Percentiles rank a stretch among this genome's conserved stretches.
Conservation (phyloP, 106 monocot genomes). For the Dioscorea dumetorum region DNA sequence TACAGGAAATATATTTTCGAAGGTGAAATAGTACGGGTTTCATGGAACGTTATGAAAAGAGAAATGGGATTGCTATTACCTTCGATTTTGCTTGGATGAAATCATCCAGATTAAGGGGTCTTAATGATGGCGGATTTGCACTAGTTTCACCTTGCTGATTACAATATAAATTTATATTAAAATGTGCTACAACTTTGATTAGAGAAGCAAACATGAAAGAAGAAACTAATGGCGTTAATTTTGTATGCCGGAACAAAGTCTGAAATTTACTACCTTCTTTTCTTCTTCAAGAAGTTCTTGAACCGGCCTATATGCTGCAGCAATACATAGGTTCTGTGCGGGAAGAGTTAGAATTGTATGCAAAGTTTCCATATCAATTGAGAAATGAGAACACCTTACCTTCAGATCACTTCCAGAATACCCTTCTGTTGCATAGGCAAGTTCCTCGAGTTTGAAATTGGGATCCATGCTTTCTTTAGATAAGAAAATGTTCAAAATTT, state of each 20-base stretch:
- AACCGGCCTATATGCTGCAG: slow-evolving; percentile 94
- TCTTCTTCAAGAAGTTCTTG: slow-evolving; percentile 95
- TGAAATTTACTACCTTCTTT: slow-evolving; percentile 40
- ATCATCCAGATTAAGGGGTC: slow-evolving; percentile 71
- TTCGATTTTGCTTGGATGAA: slow-evolving; percentile 86
- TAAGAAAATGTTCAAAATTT: slow-evolving; percentile 76
- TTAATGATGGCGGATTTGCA: slow-evolving; percentile 24
- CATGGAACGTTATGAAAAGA: no score
- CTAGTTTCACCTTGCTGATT: slow-evolving; percentile 29
- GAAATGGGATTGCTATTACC: slow-evolving; percentile 24
- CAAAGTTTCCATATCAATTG: slow-evolving; percentile 1
- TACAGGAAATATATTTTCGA: slow-evolving; percentile 3
- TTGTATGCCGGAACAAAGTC: background rate
- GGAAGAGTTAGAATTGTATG: slow-evolving; percentile 3
- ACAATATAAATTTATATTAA: background rate
- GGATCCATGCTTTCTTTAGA: slow-evolving; percentile 68
- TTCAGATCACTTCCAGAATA: slow-evolving; percentile 99
- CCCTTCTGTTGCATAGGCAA: slow-evolving; percentile 93
- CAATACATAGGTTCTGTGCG: slow-evolving; percentile 88
- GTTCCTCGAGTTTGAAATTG: slow-evolving; percentile 58
- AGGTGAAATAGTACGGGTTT: no score
- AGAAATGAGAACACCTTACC: slow-evolving; percentile 22
- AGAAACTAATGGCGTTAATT: no score
- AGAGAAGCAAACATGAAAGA: no score
- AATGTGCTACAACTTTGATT: no score